A percentile compares a stretch with the other conserved stretches of the same genome.
These are phyloP conservation scores for Phytophthora sansomeana DNA, from an alignment of 352 stramenopile species.

Conservation along the genomic window DNA sequence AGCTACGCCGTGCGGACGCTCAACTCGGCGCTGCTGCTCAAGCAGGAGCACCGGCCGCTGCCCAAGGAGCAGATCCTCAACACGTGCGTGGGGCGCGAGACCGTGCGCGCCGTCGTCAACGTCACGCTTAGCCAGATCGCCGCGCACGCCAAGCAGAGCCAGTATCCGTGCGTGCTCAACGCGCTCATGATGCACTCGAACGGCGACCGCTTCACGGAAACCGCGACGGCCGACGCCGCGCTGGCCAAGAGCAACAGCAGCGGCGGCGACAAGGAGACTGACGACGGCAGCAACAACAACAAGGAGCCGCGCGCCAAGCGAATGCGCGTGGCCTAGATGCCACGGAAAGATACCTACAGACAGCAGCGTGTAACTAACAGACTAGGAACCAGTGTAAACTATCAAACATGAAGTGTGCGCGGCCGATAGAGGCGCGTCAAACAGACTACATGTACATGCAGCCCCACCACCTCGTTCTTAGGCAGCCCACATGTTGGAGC, in stretches of 20 bases:
- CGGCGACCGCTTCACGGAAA: constrained; percentile 67
- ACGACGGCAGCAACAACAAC: constrained; percentile 11
- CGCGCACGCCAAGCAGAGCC: constrained; percentile 58
- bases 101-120: constrained; percentile 77
- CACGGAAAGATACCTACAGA: not conserved
- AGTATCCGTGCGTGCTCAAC: constrained; percentile 85
- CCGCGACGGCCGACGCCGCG: constrained; percentile 30
- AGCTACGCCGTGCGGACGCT: constrained; percentile 84
- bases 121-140: constrained; percentile 78
- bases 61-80: constrained; percentile 69
- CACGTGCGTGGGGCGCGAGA: constrained; percentile 60
- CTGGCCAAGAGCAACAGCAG: constrained; percentile 51
- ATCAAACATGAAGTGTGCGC: constrained; percentile 18
- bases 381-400: constrained; percentile 43
- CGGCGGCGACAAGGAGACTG: constrained; percentile 21
- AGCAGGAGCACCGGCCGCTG: constrained; percentile 64
- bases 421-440: constrained; percentile 18
- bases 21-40: constrained; percentile 80
- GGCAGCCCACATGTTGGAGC: not conserved
- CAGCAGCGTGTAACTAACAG: constrained; percentile 25
- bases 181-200: constrained; percentile 85
- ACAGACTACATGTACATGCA: not conserved
- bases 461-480: not conserved
- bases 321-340: constrained; percentile 37
- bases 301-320: constrained; percentile 35